phyloP scores from a whole-genome alignment of 306 rosid genomes.

The Macrotyloma uniflorum region DNA sequence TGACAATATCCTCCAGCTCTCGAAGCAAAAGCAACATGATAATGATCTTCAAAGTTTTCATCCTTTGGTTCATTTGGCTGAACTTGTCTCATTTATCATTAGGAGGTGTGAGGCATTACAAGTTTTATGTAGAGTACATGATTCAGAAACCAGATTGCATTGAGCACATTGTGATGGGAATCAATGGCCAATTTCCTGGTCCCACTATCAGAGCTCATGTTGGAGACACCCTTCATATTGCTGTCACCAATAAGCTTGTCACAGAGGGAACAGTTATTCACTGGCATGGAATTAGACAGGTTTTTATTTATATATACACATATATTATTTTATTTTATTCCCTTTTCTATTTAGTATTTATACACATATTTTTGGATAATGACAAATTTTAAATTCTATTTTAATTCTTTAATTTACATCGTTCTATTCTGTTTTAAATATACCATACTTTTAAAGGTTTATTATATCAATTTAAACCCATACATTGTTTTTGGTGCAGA shows the following conservation, averaged over 20 bases:
- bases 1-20: too few relatives aligned
- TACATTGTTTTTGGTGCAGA: constrained; percentile 11
- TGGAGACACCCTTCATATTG: constrained; percentile 60
- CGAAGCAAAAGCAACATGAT: not conserved
- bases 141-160: constrained; percentile 49
- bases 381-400: too few relatives aligned
- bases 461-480: too few relatives aligned
- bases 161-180: constrained; percentile 57
- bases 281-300: constrained; percentile 76
- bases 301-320: not conserved
- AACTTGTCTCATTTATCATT: not conserved
- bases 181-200: constrained; percentile 73
- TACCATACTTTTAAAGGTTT: too few relatives aligned
- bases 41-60: not conserved
- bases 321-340: too few relatives aligned
- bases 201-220: constrained; percentile 64
- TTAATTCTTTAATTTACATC: too few relatives aligned
- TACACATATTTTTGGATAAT: too few relatives aligned
- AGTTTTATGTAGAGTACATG: constrained; percentile 59
- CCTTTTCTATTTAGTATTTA: too few relatives aligned
- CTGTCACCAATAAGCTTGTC: constrained; percentile 60
- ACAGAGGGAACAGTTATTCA: constrained; percentile 53
- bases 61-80: not conserved
- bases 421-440: too few relatives aligned
- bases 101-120: constrained; percentile 40